Evolutionary conservation across 2,329 filamentous ascomycete species (phyloP).

Genomic region (Penicillium rolfsii): DNA sequence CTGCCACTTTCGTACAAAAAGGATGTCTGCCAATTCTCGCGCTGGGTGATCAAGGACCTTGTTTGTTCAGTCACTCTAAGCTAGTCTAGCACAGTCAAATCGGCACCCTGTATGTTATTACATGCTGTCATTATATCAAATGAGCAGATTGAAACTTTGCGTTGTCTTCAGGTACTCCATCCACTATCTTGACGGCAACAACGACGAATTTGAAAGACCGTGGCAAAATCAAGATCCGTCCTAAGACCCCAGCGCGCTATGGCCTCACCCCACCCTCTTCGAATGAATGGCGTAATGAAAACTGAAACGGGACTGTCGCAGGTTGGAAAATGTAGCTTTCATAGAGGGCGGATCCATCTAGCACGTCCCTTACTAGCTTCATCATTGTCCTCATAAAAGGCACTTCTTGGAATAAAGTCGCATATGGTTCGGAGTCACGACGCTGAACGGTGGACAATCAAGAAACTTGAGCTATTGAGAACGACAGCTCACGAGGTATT

Average conservation of each 20-base stretch:
- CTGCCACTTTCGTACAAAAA: too few relatives aligned
- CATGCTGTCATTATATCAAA: conserved; percentile 11
- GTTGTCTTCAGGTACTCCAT: conserved; percentile 17
- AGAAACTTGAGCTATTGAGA: too few relatives aligned
- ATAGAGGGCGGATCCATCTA: conserved; percentile 6
- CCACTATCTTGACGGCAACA: conserved; percentile 12
- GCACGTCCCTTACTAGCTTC: conserved; percentile 7
- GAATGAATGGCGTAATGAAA: conserved; percentile 12
- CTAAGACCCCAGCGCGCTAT: conserved; percentile 10
- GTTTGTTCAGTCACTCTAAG: conserved; percentile 9
- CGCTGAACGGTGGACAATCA: too few relatives aligned
- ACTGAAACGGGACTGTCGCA: conserved; percentile 14
- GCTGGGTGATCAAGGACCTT: background rate
- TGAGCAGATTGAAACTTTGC: conserved; percentile 12
- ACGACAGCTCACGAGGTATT: too few relatives aligned
- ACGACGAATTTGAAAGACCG: conserved; percentile 8
- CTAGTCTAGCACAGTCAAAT: conserved; percentile 12
- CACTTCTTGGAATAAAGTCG: conserved; percentile 2
- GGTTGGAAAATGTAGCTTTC: conserved; percentile 17
- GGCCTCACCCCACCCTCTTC: conserved; percentile 14
- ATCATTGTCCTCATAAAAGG: conserved; percentile 2
- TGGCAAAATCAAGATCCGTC: conserved; percentile 11
- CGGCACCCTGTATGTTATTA: conserved; percentile 15
- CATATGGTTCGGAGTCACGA: background rate
- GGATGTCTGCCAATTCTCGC: too few relatives aligned